Conservation (phyloP, 345 rosid species). For the Citrus maxima region DNA sequence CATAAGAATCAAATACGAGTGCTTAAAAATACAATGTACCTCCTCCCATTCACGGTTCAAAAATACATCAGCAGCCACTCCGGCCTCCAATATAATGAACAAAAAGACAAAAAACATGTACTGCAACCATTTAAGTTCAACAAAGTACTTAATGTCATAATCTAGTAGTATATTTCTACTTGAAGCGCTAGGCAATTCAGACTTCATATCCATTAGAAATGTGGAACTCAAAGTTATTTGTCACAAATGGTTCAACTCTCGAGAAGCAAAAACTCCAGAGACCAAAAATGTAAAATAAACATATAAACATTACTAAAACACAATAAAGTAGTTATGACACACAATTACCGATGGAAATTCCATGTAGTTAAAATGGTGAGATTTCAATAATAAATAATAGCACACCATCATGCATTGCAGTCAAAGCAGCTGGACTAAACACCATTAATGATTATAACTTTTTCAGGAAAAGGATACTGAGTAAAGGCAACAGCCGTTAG, state of each 20-base stretch:
- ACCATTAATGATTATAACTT: background rate
- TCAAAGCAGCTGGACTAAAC: background rate
- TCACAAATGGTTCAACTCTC: constrained; percentile 2
- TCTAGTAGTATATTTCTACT: too few relatives aligned
- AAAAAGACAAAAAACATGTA: constrained; percentile 70
- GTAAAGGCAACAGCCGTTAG: constrained; percentile 82
- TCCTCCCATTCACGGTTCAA: constrained; percentile 77
- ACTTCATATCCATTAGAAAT: background rate
- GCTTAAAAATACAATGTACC: constrained; percentile 34
- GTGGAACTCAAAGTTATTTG: background rate
- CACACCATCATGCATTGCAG: background rate
- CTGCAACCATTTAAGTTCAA: constrained; percentile 42
- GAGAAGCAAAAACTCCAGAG: background rate
- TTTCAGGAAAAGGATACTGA: constrained; percentile 44
- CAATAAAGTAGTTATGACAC: constrained; percentile 1
- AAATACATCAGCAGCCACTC: constrained; percentile 65
- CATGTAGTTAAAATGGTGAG: background rate
- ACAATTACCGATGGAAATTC: background rate
- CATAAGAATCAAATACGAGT: background rate
- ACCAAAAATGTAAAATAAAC: background rate
- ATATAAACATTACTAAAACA: background rate
- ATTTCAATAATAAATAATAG: background rate
- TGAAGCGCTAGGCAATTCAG: background rate
- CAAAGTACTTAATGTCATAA: background rate
- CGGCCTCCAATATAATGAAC: constrained; percentile 76